Evolutionary conservation across 2,329 filamentous ascomycete genomes (phyloP).

Genomic region (Setomelanomma holmii): DNA sequence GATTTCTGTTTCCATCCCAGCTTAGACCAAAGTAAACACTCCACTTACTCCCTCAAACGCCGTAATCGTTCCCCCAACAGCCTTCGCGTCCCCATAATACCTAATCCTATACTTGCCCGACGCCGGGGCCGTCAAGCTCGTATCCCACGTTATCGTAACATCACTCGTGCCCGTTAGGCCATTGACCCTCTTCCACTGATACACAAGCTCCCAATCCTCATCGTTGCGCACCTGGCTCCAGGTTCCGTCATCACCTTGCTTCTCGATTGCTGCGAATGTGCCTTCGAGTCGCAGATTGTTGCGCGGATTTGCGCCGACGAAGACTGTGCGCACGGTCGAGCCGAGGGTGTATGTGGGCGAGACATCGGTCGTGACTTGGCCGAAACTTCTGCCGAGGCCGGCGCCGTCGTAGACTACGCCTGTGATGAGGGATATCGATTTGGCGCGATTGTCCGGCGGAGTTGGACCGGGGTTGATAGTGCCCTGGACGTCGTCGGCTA

Average conservation of each 20-base stretch:
- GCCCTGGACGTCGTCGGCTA: constrained; percentile 54
- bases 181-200: constrained; percentile 77
- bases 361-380: constrained; percentile 65
- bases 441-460: constrained; percentile 79
- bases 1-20: not conserved
- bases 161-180: constrained; percentile 76
- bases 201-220: constrained; percentile 83
- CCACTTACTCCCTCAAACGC: constrained; percentile 59
- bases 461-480: constrained; percentile 60
- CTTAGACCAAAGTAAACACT: constrained; percentile 26
- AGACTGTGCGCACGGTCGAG: constrained; percentile 69
- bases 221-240: constrained; percentile 78
- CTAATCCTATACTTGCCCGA: constrained; percentile 76
- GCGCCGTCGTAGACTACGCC: constrained; percentile 77
- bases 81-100: constrained; percentile 87
- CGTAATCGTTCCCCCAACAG: constrained; percentile 65
- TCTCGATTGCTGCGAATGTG: constrained; percentile 81
- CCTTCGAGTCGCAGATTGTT: constrained; percentile 82
- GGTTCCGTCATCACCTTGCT: constrained; percentile 53
- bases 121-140: constrained; percentile 54
- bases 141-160: constrained; percentile 82
- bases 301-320: constrained; percentile 87
- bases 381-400: constrained; percentile 72
- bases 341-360: constrained; percentile 67
- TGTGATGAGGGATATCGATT: constrained; percentile 80